phyloP scores from a whole-genome alignment of 805 yeast genomes.

The Lipomyces sp. region DNA sequence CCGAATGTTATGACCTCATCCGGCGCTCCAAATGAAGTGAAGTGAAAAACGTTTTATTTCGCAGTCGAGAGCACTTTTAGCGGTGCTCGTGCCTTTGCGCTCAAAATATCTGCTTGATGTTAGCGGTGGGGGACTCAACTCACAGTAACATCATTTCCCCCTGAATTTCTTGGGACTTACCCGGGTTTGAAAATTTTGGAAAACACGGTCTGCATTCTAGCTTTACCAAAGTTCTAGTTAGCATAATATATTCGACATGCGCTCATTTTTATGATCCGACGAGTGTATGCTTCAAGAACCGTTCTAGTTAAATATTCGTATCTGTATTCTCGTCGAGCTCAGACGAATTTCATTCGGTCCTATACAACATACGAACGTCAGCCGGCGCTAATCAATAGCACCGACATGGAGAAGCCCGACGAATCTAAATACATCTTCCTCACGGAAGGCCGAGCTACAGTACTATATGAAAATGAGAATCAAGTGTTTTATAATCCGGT shows the following conservation, averaged over 20 bases:
- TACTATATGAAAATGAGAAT: slow-evolving; percentile 79
- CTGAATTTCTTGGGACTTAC: slow-evolving; percentile 1
- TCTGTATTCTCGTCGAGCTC: not conserved
- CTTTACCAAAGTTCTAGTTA: not conserved
- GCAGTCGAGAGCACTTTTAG: not conserved
- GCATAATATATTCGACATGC: not conserved
- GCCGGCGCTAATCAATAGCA: not conserved
- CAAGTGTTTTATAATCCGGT: slow-evolving; percentile 93
- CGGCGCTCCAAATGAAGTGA: not conserved
- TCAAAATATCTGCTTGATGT: not conserved
- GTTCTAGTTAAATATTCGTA: not conserved
- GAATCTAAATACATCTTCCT: slow-evolving; percentile 31
- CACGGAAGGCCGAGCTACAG: slow-evolving; percentile 81
- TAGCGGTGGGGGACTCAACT: not conserved
- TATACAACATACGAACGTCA: not conserved
- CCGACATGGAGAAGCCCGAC: slow-evolving; percentile 7
- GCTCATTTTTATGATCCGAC: not conserved
- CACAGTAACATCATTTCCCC: not conserved
- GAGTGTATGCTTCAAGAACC: not conserved
- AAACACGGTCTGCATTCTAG: no score
- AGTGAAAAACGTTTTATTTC: not conserved
- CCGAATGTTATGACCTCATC: not conserved
- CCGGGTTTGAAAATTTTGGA: not conserved
- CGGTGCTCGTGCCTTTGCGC: not conserved
- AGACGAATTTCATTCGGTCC: not conserved